Conservation (phyloP, 768 basidiomycete genomes). For the Hericium coralloides region DNA sequence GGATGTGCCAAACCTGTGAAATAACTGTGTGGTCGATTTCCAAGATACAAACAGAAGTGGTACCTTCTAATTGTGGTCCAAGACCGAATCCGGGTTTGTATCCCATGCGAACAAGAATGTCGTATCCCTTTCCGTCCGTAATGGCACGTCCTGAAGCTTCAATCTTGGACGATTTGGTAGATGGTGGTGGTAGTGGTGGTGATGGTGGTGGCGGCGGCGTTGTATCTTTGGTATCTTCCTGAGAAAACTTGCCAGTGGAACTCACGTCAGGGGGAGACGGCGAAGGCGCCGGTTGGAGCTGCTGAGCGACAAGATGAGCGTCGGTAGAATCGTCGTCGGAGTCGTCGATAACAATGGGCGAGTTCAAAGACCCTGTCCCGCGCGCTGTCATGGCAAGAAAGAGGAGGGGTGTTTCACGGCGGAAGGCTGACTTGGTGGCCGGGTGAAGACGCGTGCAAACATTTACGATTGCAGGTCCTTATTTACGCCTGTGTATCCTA, state of each 20-base stretch:
- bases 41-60: neutral
- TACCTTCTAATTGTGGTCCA: slow-evolving; percentile 13
- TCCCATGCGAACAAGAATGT: slow-evolving; percentile 13
- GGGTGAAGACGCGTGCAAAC: neutral
- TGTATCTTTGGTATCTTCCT: neutral
- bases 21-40: neutral
- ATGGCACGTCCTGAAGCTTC: neutral
- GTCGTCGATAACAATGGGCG: slow-evolving; percentile 14
- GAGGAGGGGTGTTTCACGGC: neutral
- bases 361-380: slow-evolving; percentile 9
- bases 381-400: neutral
- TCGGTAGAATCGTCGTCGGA: slow-evolving; percentile 6
- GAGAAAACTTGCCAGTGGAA: neutral
- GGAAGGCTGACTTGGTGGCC: neutral
- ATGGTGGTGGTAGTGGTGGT: no score
- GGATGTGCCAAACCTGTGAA: no score
- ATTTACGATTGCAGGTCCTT: neutral
- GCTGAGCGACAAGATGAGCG: neutral
- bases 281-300: neutral
- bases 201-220: neutral
- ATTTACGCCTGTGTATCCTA: neutral
- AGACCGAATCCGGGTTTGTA: slow-evolving; percentile 12
- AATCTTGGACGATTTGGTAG: no score
- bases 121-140: slow-evolving; percentile 7
- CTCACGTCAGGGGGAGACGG: neutral